phyloP scores from a whole-genome alignment of 768 basidiomycete species.

The Auricularia cornea region DNA sequence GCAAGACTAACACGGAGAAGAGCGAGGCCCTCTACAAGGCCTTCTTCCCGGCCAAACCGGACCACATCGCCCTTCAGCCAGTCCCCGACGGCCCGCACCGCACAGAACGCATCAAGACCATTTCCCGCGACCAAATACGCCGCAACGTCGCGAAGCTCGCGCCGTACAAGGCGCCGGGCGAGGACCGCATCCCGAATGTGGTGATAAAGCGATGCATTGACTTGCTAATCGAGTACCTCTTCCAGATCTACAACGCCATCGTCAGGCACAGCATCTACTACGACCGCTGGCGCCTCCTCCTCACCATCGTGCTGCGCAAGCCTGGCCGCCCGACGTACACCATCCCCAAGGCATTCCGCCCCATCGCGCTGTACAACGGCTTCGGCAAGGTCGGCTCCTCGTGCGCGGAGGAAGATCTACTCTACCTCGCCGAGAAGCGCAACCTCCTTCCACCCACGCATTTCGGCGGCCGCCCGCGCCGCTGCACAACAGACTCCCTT shows the following conservation, averaged over 20 bases:
- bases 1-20: slow-evolving; percentile 15
- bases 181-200: slow-evolving; percentile 3
- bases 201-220: slow-evolving; percentile 19
- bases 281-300: slow-evolving; percentile 19
- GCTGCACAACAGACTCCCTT: slow-evolving; percentile 21
- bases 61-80: neutral
- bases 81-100: slow-evolving; percentile 9
- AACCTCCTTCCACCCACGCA: no score
- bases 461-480: slow-evolving; percentile 24
- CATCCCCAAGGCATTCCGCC: slow-evolving; percentile 28
- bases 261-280: neutral
- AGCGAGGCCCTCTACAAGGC: slow-evolving; percentile 10
- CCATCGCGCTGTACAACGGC: slow-evolving; percentile 29
- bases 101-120: neutral
- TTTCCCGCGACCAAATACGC: slow-evolving; percentile 10
- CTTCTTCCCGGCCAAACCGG: slow-evolving; percentile 19
- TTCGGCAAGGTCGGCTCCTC: slow-evolving; percentile 23
- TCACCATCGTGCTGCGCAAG: slow-evolving; percentile 26
- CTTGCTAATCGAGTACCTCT: slow-evolving; percentile 8
- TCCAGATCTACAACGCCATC: neutral
- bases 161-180: slow-evolving; percentile 17
- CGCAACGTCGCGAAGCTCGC: slow-evolving; percentile 4
- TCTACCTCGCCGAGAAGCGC: slow-evolving; percentile 18
- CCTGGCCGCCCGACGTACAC: no score
- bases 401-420: slow-evolving; percentile 18